These are phyloP conservation scores for Chlorella vulgaris DNA, from an alignment of 139 green algal genomes.

Conservation along the genomic window DNA sequence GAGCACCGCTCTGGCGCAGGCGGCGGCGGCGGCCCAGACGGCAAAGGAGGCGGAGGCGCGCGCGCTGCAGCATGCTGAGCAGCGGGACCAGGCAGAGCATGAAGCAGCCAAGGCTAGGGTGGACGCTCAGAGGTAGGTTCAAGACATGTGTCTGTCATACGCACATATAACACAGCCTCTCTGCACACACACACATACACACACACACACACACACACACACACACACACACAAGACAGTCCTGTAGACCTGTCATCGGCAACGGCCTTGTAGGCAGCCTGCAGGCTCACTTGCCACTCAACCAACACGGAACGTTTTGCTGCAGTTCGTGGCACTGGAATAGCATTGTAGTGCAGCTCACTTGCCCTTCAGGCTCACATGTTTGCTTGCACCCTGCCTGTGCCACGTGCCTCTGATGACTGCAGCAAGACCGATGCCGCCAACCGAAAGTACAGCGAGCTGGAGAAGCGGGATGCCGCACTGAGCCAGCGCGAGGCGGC, in stretches of 20 bases:
- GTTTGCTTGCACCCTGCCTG: no score
- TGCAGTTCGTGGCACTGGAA: no score
- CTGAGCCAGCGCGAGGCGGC: slow-evolving; percentile 17
- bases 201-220: no score
- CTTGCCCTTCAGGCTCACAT: no score
- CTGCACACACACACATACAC: no score
- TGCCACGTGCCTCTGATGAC: neutral
- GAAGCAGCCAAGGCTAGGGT: slow-evolving; percentile 11
- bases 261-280: no score
- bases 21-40: neutral
- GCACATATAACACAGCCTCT: neutral
- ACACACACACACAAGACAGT: no score
- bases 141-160: neutral
- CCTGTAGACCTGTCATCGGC: no score
- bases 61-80: slow-evolving; percentile 4
- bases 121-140: slow-evolving; percentile 26
- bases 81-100: slow-evolving; percentile 13
- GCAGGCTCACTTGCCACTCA: no score
- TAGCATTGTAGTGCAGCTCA: no score
- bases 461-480: slow-evolving; percentile 16
- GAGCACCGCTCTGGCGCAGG: neutral
- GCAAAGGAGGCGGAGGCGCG: slow-evolving; percentile 8
- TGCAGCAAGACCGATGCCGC: slow-evolving; percentile 20
- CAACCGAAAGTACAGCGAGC: slow-evolving; percentile 31
- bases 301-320: no score